phyloP scores from a whole-genome alignment of 208 protist species.

The Leptomonas pyrrhocoris region DNA sequence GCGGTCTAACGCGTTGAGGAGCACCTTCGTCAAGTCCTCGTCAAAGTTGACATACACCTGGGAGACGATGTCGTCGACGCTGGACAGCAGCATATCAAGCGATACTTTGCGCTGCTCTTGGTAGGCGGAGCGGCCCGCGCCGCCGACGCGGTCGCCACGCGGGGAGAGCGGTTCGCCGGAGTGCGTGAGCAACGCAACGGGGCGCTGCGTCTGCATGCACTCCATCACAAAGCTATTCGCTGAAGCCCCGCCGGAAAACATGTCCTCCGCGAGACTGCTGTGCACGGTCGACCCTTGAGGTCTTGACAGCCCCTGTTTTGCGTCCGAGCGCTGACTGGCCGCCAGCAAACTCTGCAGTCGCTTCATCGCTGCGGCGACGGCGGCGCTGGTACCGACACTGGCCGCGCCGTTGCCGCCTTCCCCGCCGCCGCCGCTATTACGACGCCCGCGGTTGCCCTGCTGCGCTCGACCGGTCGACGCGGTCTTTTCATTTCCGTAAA shows the following conservation, averaged over 20 bases:
- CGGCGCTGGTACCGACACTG: slow-evolving; percentile 29
- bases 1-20: slow-evolving; percentile 88
- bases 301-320: slow-evolving; percentile 1
- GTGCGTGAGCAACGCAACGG: slow-evolving; percentile 72
- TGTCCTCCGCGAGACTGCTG: slow-evolving; percentile 44
- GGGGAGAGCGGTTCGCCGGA: slow-evolving; percentile 80
- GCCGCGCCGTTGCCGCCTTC: slow-evolving; percentile 10
- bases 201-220: slow-evolving; percentile 70
- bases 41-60: slow-evolving; percentile 91
- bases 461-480: slow-evolving; percentile 11
- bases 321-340: slow-evolving; percentile 31
- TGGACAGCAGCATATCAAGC: slow-evolving; percentile 82
- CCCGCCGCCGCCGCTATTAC: slow-evolving; percentile 4
- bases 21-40: slow-evolving; percentile 85
- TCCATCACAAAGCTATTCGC: slow-evolving; percentile 64
- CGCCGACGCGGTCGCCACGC: slow-evolving; percentile 72
- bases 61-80: slow-evolving; percentile 89
- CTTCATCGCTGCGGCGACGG: slow-evolving; percentile 37
- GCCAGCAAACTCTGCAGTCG: slow-evolving; percentile 44
- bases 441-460: slow-evolving; percentile 28
- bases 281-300: slow-evolving; percentile 21
- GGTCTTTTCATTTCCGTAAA: slow-evolving; percentile 25
- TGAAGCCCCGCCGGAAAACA: slow-evolving; percentile 30
- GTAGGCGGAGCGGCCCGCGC: slow-evolving; percentile 61
- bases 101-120: slow-evolving; percentile 73